phyloP scores from a whole-genome alignment of 495 filamentous ascomycete species.

The Neurospora cerealis region DNA sequence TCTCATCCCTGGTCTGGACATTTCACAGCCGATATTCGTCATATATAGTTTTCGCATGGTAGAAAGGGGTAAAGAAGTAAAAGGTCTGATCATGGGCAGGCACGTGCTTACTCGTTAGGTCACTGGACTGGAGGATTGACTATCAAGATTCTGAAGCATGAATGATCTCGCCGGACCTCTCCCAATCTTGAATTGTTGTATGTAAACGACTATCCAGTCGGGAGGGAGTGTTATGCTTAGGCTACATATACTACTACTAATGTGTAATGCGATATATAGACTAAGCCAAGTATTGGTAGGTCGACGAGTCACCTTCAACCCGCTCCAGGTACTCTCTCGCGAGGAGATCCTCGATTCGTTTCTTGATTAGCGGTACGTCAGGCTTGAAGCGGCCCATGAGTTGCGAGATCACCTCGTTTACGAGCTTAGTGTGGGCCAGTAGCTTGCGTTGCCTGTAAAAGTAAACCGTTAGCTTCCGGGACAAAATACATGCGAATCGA shows the following conservation, averaged over 20 bases:
- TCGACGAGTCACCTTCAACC: constrained; percentile 57
- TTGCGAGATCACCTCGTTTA: constrained; percentile 76
- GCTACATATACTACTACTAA: background rate
- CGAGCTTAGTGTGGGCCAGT: constrained; percentile 67
- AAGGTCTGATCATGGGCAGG: background rate
- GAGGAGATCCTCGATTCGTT: constrained; percentile 86
- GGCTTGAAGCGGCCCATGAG: constrained; percentile 74
- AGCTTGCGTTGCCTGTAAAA: constrained; percentile 73
- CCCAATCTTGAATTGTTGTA: background rate
- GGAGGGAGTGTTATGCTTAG: background rate
- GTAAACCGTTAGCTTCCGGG: constrained; percentile 8
- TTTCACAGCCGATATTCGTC: background rate
- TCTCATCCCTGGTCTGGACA: background rate
- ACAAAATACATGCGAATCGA: background rate
- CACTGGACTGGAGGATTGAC: background rate
- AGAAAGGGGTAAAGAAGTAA: background rate
- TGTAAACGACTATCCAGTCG: background rate
- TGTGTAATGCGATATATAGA: background rate
- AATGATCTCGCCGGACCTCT: background rate
- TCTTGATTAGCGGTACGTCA: constrained; percentile 85
- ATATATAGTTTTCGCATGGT: background rate
- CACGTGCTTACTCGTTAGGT: background rate
- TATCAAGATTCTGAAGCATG: background rate
- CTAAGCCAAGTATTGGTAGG: constrained; percentile 66
- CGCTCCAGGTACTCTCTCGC: constrained; percentile 91